These are phyloP conservation scores for Xylaria sp. DNA, from an alignment of 2,329 filamentous ascomycete genomes.

Conservation along the genomic window DNA sequence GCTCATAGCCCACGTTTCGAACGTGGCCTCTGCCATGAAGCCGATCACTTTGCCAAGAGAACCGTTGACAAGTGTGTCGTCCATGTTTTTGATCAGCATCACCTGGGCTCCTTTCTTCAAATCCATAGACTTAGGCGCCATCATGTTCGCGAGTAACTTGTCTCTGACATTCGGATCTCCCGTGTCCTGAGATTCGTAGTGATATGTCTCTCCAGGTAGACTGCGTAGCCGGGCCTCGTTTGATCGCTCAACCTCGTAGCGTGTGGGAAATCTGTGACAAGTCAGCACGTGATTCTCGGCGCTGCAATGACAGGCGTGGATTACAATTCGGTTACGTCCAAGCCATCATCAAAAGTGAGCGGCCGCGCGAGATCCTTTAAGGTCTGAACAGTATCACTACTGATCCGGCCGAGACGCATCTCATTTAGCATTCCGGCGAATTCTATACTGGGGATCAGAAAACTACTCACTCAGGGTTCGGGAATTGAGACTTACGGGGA, in stretches of 20 bases:
- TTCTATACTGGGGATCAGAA: constrained; percentile 48
- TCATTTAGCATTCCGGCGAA: constrained; percentile 98
- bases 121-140: constrained; percentile 81
- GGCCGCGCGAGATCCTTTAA: constrained; percentile 78
- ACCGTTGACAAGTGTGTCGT: constrained; percentile 91
- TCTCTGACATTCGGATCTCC: constrained; percentile 77
- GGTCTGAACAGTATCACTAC: constrained; percentile 72
- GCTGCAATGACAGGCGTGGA: not conserved
- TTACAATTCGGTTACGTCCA: constrained; percentile 84
- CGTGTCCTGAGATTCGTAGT: constrained; percentile 75
- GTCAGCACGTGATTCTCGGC: constrained; percentile 19
- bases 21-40: constrained; percentile 66
- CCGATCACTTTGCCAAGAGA: constrained; percentile 84
- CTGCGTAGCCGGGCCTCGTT: constrained; percentile 76
- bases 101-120: constrained; percentile 94
- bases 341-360: constrained; percentile 72
- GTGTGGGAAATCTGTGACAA: constrained; percentile 74
- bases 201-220: constrained; percentile 70
- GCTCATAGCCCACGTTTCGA: constrained; percentile 40
- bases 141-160: constrained; percentile 84
- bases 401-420: constrained; percentile 88
- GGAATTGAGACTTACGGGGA: constrained; percentile 53
- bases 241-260: constrained; percentile 85
- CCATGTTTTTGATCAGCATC: constrained; percentile 99
- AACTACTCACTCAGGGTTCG: not conserved